Conservation (phyloP, 2,329 filamentous ascomycete species). For the Parascedosporium putredinis region DNA sequence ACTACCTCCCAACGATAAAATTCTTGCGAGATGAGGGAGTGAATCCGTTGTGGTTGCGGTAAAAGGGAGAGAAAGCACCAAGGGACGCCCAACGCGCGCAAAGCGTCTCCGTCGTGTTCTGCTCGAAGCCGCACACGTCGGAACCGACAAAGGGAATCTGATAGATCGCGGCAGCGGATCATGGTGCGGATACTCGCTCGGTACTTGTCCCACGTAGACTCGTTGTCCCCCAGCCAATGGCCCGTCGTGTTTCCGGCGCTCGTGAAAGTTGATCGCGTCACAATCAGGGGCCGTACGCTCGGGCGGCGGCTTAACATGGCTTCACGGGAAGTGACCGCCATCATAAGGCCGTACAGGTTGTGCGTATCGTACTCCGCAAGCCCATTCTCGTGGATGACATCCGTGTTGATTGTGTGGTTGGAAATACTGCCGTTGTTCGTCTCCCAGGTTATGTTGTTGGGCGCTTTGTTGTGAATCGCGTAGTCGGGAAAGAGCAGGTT, state of each 20-base stretch:
- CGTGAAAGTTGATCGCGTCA: conserved; percentile 62
- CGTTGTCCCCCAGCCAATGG: conserved; percentile 48
- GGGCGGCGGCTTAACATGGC: conserved; percentile 57
- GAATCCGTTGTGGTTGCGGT: conserved; percentile 52
- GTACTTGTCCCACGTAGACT: conserved; percentile 45
- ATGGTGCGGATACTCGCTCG: conserved; percentile 18
- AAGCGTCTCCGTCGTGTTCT: conserved; percentile 46
- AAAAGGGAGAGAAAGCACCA: conserved; percentile 59
- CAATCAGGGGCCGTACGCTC: conserved; percentile 51
- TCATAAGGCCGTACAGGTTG: conserved; percentile 61
- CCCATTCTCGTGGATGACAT: conserved; percentile 58
- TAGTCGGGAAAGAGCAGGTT: conserved; percentile 13
- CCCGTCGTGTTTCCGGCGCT: conserved; percentile 54
- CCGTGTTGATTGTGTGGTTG: conserved; percentile 54
- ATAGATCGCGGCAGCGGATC: conserved; percentile 39
- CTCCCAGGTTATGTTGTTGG: neutral
- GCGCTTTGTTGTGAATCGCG: conserved; percentile 9
- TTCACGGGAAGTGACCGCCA: conserved; percentile 50
- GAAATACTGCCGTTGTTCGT: conserved; percentile 30
- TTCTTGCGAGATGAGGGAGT: conserved; percentile 37
- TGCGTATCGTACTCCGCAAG: conserved; percentile 62
- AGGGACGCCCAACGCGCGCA: conserved; percentile 58
- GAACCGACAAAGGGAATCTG: conserved; percentile 56
- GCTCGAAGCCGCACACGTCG: conserved; percentile 66
- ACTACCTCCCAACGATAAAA: conserved; percentile 58